Evolutionary conservation across 305 asterid species (phyloP), one percentile per base, ranked within the genome.

Genomic region (Fraxinus xanthoxyloides): DNA sequence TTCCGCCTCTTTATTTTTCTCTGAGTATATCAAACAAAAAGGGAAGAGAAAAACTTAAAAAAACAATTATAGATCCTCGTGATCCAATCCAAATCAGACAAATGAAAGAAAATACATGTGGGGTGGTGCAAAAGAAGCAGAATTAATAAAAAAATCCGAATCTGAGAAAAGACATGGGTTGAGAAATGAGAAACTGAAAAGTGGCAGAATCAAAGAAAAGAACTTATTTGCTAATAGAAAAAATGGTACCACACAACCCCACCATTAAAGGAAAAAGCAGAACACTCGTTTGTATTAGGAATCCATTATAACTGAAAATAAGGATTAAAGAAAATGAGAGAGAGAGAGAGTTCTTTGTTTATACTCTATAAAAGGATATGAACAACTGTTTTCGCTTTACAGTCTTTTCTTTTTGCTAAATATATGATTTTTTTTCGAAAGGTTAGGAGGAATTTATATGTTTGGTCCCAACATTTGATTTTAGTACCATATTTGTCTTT

Each of bases 71-170:
- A 77, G 40, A 77, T 51, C 43, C 73, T 77, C 69, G 51, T 77
- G 80, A 77, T 77, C 80, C 73, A 77, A 54, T 77, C 80, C 80
- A 77, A 63, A 77, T 77, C 80, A 77, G 80, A 56, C 73, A 77
- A 56, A 77, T 63, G 46, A 24, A 43, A 77, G 73, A 77, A 77
- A 59, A 56, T 15, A 63, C 73, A 77, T 77, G 72, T 77, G 80
- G 80, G 74, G 80, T 51, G 73, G 80, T 30, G 73, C 79, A 46
- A 76, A 76, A 76, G 76, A 72, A 72, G 9, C 46, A 72, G 46
- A 72, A n/a, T 31, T 72, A 72, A 72, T 72, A 5, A 31, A n/a
- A 69, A 72, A 72, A 30, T 67, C 5, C 4, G 46, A 72, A 72
- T 72, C 46, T 72, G 76, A 31, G 76, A 72, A 31, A 72, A 32